These are phyloP conservation scores for Epichloe hybrida DNA, from an alignment of 2,329 filamentous ascomycete species.

Conservation along the genomic window DNA sequence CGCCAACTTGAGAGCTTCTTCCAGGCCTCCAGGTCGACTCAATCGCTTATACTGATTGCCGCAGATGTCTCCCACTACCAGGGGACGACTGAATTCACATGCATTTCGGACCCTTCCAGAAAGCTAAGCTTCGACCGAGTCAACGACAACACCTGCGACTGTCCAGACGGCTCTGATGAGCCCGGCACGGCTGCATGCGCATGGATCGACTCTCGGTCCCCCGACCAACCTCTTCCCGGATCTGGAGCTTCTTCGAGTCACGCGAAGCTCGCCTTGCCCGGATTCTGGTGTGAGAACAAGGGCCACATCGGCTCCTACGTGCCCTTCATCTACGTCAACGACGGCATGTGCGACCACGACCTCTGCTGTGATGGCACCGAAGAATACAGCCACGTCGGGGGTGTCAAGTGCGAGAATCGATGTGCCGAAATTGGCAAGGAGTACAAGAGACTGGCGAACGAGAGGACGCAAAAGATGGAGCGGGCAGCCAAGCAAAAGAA, in stretches of 20 bases:
- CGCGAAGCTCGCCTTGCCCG: slow-evolving; percentile 59
- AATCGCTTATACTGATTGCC: slow-evolving; percentile 1
- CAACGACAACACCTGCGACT: slow-evolving; percentile 97
- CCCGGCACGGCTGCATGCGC: slow-evolving; percentile 89
- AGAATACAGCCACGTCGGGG: slow-evolving; percentile 67
- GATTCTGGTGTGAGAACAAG: slow-evolving; percentile 93
- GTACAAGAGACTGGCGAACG: slow-evolving; percentile 62
- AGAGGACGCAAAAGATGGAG: slow-evolving; percentile 58
- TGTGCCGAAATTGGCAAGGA: slow-evolving; percentile 86
- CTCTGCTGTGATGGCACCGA: slow-evolving; percentile 91
- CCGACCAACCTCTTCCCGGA: slow-evolving; percentile 53
- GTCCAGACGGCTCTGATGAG: slow-evolving; percentile 92
- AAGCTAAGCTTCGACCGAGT: slow-evolving; percentile 57
- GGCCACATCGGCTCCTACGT: slow-evolving; percentile 76
- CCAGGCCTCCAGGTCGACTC: neutral
- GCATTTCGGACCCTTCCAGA: slow-evolving; percentile 71
- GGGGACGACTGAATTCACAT: slow-evolving; percentile 58
- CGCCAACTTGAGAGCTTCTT: too few relatives aligned
- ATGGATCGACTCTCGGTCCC: slow-evolving; percentile 66
- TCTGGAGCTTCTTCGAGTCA: slow-evolving; percentile 49
- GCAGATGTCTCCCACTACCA: slow-evolving; percentile 82
- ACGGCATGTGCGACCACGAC: slow-evolving; percentile 92
- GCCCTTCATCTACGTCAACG: slow-evolving; percentile 81
- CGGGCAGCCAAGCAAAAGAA: slow-evolving; percentile 59
- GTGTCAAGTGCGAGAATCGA: slow-evolving; percentile 69